phyloP scores from a whole-genome alignment of 768 basidiomycete genomes.

The Chalciporus pseudorubinellus region DNA sequence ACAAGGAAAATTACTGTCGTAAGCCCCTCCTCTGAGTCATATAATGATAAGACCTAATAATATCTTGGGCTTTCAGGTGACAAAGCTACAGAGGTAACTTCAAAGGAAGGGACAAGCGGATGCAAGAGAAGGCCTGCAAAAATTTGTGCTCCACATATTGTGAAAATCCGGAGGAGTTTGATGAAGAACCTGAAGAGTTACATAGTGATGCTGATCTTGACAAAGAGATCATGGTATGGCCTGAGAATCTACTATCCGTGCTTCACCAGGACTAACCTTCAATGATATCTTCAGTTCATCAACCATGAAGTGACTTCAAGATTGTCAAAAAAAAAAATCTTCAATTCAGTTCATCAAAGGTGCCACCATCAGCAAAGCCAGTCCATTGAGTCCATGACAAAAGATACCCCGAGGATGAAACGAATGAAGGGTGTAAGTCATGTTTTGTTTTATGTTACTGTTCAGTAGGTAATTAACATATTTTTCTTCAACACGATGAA shows the following conservation, averaged over 20 bases:
- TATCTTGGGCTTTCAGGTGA: neutral
- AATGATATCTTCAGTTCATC: neutral
- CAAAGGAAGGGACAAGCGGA: neutral
- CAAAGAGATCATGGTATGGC: constrained; percentile 3
- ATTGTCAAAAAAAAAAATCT: neutral
- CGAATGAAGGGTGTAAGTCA: too few relatives aligned
- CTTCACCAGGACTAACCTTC: neutral
- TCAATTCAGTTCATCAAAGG: too few relatives aligned
- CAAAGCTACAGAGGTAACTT: neutral
- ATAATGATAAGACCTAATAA: too few relatives aligned
- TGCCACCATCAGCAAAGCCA: too few relatives aligned
- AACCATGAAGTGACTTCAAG: neutral
- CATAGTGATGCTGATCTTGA: constrained; percentile 1
- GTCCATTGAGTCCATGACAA: too few relatives aligned
- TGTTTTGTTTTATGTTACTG: too few relatives aligned
- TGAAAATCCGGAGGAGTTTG: neutral
- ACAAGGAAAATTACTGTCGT: constrained; percentile 5
- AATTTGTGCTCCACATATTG: neutral
- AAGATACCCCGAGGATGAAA: too few relatives aligned
- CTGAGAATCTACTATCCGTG: neutral
- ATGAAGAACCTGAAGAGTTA: neutral
- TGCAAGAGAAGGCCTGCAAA: neutral
- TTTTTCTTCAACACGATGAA: too few relatives aligned
- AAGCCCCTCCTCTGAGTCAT: neutral
- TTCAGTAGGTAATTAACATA: too few relatives aligned